Conservation (phyloP, 257 asterid species). For the Dorcoceras hygrometricum region DNA sequence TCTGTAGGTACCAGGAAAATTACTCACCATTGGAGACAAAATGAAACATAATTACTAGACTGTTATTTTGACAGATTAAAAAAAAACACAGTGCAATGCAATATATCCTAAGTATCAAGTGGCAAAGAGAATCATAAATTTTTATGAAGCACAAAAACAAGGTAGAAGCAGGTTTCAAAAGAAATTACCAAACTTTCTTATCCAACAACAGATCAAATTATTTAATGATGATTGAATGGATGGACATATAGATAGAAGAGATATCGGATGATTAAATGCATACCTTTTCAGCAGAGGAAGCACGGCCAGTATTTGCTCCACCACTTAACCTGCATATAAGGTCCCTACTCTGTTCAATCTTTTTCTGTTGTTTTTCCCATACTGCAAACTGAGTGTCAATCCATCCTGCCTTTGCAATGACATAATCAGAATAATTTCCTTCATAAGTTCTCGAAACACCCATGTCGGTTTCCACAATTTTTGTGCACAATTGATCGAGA, state of each 20-base stretch:
- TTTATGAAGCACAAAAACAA: too few relatives aligned
- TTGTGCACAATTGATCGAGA: slow-evolving; percentile 92
- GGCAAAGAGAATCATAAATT: not conserved
- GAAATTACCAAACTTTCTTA: not conserved
- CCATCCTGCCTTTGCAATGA: slow-evolving; percentile 77
- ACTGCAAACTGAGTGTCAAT: slow-evolving; percentile 83
- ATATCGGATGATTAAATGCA: not conserved
- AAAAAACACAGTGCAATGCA: too few relatives aligned
- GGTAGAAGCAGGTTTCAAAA: not conserved
- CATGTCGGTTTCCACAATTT: slow-evolving; percentile 95
- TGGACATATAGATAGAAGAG: not conserved
- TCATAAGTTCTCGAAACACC: slow-evolving; percentile 84
- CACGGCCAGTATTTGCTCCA: slow-evolving; percentile 98
- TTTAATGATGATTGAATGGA: too few relatives aligned
- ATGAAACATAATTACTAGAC: too few relatives aligned
- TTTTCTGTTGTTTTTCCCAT: slow-evolving; percentile 98
- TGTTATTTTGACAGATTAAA: too few relatives aligned
- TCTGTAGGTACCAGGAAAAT: too few relatives aligned
- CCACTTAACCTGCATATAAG: slow-evolving; percentile 81
- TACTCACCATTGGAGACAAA: too few relatives aligned
- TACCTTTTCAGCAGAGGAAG: slow-evolving; percentile 99
- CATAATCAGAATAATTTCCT: slow-evolving; percentile 83
- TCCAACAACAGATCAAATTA: not conserved
- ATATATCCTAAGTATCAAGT: too few relatives aligned
- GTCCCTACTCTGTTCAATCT: slow-evolving; percentile 76